These are phyloP conservation scores for Fomes fomentarius DNA, from an alignment of 1,284 basidiomycete species.

Conservation along the genomic window DNA sequence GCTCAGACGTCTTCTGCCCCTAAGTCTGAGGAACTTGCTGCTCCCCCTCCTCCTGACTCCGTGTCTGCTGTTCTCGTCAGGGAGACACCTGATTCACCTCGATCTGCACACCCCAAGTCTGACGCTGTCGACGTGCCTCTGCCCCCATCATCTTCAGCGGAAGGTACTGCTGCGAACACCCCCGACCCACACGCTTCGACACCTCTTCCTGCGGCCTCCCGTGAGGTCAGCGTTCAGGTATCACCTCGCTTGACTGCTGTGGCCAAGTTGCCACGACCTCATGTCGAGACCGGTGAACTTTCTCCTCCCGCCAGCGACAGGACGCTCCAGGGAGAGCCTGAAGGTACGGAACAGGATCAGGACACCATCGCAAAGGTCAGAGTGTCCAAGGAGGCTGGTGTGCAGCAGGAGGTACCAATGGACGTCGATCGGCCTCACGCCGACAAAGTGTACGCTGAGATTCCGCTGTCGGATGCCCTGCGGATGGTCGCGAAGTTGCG, in stretches of 20 bases:
- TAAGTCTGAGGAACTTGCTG: no score
- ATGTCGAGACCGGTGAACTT: constrained; percentile 16
- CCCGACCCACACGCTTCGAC: not conserved
- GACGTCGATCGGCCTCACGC: constrained; percentile 1
- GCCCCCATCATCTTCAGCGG: not conserved
- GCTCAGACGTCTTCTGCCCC: no score
- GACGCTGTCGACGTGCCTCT: not conserved
- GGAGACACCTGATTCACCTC: not conserved
- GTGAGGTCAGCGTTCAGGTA: constrained; percentile 7
- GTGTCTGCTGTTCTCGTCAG: not conserved
- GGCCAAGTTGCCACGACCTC: constrained; percentile 4
- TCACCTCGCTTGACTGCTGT: constrained; percentile 3
- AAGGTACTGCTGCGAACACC: not conserved
- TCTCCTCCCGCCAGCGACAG: constrained; percentile 23
- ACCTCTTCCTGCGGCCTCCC: not conserved
- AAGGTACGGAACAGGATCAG: constrained; percentile 13
- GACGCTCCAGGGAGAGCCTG: constrained; percentile 20
- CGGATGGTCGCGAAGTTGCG: constrained; percentile 64
- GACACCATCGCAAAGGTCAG: not conserved
- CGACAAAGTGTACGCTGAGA: constrained; percentile 13
- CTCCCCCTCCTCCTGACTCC: not conserved
- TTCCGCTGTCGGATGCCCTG: constrained; percentile 58
- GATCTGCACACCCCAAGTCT: not conserved
- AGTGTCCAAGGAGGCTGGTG: not conserved
- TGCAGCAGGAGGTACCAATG: not conserved